A percentile compares a stretch with the other conserved stretches of the same genome.
These are phyloP conservation scores for Fusarium annulatum DNA, from an alignment of 2,329 filamentous ascomycete species.

Conservation along the genomic window DNA sequence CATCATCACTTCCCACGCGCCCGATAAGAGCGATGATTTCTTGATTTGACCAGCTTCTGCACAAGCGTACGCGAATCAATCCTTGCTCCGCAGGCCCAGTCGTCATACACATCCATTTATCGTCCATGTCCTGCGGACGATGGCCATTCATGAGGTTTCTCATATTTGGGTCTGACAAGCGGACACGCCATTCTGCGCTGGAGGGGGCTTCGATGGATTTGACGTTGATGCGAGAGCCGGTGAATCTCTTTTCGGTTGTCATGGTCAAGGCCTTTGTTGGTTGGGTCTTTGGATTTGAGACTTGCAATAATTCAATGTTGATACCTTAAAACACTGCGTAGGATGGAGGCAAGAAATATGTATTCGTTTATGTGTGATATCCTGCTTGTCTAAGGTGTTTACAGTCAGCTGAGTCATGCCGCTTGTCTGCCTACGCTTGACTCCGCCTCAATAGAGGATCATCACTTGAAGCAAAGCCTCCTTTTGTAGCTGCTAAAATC, in stretches of 20 bases:
- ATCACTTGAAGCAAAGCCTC: not conserved
- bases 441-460: not conserved
- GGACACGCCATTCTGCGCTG: conserved; percentile 14
- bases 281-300: not conserved
- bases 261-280: not conserved
- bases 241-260: not conserved
- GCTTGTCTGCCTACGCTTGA: not conserved
- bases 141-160: conserved; percentile 25
- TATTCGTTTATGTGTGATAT: not conserved
- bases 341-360: not conserved
- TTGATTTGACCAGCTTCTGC: conserved; percentile 17
- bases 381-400: not conserved
- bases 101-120: conserved; percentile 19
- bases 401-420: conserved; percentile 1
- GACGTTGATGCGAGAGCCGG: not conserved
- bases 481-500: not conserved
- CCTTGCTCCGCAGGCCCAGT: conserved; percentile 10
- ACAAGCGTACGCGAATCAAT: conserved; percentile 12
- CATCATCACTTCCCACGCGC: not conserved
- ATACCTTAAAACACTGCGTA: accelerated
- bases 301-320: accelerated
- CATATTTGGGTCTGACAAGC: conserved; percentile 18
- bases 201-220: not conserved
- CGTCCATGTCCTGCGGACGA: conserved; percentile 17
- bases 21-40: conserved; percentile 15